Base-by-base conservation (phyloP, 148 eudicot genomes). In the Talinum fruticosum region DNA sequence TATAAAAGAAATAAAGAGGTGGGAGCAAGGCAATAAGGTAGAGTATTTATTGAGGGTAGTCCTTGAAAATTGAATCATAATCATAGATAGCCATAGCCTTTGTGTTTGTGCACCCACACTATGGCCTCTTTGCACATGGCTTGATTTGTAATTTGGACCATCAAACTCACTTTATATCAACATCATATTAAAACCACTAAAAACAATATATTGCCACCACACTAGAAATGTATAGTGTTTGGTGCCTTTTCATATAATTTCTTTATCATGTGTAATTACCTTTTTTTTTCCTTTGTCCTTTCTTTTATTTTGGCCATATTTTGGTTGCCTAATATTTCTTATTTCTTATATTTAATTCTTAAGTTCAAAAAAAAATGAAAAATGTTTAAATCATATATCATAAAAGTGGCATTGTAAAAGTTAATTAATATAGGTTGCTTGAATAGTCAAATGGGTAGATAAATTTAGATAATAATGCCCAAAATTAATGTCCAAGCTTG, bases 111-210 rank as follows among this genome's bases (percentile, higher is more conserved):
- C 32, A 62, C 66, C 66, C 32, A 62, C 66, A 2, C 33, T 62
- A 28, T 24, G 29, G 32, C 32, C 33, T 29, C 10, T 24, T 24
- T 62, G 66, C 66, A 62, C 66, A 62, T 62, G 66, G 15, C 0
- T 62, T 62, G 2, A 62, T 62, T 62, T n/a, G 33, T 62, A 24
- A 62, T 62, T 62, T 62, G 66, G 66, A 28, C 66, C 66, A 62
- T 62, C 66, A 0, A 18, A 41, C 21, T 54, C 5, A 62, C 33
- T 62, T 57, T 62, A 62, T 62, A 62, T 62, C 66, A 62, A 62
- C 34, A 62, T 62, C 66, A 62, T 2, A 62, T 62, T 28, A n/a
- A 57, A 62, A 62, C 64, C 64, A 59, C 30, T 24, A 59, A 8
- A 24, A 62, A 62, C 66, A 62, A 62, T 28, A 24, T 28, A 62